Percentiles rank a stretch among this genome's conserved stretches.
Conservation (phyloP, 805 yeast species). For the Kuraishia hungarica region DNA sequence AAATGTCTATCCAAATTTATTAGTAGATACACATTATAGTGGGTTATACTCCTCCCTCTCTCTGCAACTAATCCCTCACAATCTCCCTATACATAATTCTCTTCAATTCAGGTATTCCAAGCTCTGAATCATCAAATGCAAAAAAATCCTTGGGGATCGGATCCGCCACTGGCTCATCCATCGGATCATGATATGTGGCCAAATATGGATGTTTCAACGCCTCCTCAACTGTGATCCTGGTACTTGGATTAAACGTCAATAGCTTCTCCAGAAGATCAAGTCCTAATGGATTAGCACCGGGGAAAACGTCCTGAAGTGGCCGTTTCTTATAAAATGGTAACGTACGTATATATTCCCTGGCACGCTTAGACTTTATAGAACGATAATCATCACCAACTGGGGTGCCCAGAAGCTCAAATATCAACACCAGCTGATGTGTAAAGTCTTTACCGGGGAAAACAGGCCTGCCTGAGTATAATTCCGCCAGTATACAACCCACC, state of each 20-base stretch:
- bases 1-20: neutral
- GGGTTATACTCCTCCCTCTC: too few relatives aligned
- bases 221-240: slow-evolving; percentile 73
- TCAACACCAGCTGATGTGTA: slow-evolving; percentile 56
- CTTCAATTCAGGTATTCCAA: slow-evolving; percentile 41
- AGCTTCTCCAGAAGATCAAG: slow-evolving; percentile 62
- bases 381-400: slow-evolving; percentile 68
- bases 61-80: slow-evolving; percentile 16
- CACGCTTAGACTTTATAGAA: slow-evolving; percentile 65
- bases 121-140: slow-evolving; percentile 45
- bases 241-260: slow-evolving; percentile 73
- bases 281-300: slow-evolving; percentile 39
- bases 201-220: slow-evolving; percentile 81
- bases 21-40: neutral
- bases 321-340: slow-evolving; percentile 54
- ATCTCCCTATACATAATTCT: slow-evolving; percentile 44
- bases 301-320: slow-evolving; percentile 41
- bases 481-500: slow-evolving; percentile 71
- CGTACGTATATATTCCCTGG: slow-evolving; percentile 67
- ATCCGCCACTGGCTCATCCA: slow-evolving; percentile 56
- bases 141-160: slow-evolving; percentile 49
- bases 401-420: slow-evolving; percentile 63
- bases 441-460: slow-evolving; percentile 73
- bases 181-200: slow-evolving; percentile 57
- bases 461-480: slow-evolving; percentile 53